Evolutionary conservation across 1,284 basidiomycete genomes (phyloP), one percentile per base, ranked within the genome.

Genomic region (Afroboletus lepidellus): DNA sequence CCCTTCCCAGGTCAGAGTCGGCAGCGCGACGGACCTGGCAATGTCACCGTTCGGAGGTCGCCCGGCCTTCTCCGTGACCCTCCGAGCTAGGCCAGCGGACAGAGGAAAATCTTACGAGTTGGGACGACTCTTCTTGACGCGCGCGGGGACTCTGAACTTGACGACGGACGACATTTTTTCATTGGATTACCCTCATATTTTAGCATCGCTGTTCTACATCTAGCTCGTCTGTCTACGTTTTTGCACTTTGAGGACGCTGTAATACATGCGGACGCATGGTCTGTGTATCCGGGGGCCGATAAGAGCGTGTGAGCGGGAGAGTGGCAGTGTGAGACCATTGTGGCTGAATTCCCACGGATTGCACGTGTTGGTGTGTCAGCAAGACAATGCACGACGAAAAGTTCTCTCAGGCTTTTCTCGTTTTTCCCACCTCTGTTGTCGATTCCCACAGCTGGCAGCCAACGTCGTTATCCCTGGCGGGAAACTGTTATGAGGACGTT

Each of bases 1-100:
- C 77, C 81, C 5, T 83, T 83, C 64, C 81, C 81, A 41, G 72
- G 63, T 4, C 60, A 61, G 38, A 55, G 54, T 42, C 60, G 60
- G 50, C 37, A 42, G 39, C 58, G 59, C 9, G 59, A 69, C 9
- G 51, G 66, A 57, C 34, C 60, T 49, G 52, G 72, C 57, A 65
- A 73, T 54, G 59, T n/a, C n/a, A n/a, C 60, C 51, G 11, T 30
- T 30, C 63, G 71, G 30, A 52, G 51, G 47, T 24, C 48, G 27
- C 48, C 65, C 48, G 65, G 61, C 7, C 16, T 54, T 13, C 55
- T 45, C 9, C 67, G 66, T n/a, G 66, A 68, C 48, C 66, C 66
- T 21, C 66, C 70, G 11, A 68, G 59, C 46, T 68, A 67, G 64
- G 50, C 2, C 44, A 21, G n/a, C 9, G 11, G 23, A 25, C 18